phyloP scores from a whole-genome alignment of 805 yeast species.

The Nakazawaea molendinolei region DNA sequence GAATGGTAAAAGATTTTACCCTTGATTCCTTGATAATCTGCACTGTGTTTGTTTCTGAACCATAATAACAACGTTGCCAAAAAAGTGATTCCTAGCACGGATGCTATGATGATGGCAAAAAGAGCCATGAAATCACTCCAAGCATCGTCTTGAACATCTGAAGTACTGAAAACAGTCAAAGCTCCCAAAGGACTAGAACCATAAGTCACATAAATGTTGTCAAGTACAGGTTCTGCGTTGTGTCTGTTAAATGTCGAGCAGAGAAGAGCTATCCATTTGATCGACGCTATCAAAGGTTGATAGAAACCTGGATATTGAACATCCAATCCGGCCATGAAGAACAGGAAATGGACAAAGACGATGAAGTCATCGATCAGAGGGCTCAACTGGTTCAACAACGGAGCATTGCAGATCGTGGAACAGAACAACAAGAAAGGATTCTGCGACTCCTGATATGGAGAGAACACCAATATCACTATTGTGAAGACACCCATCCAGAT shows the following conservation, averaged over 20 bases:
- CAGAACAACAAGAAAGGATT: slow-evolving; percentile 46
- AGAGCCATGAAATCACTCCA: slow-evolving; percentile 41
- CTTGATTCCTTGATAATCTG: slow-evolving; percentile 13
- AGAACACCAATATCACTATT: slow-evolving; percentile 31
- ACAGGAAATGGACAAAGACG: slow-evolving; percentile 51
- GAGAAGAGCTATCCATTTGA: slow-evolving; percentile 53
- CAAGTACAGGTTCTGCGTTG: background rate
- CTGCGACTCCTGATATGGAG: slow-evolving; percentile 55
- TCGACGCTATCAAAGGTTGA: slow-evolving; percentile 43
- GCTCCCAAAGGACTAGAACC: slow-evolving; percentile 35
- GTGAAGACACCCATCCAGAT: slow-evolving; percentile 28
- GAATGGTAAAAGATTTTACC: slow-evolving; percentile 20
- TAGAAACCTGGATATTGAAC: slow-evolving; percentile 57
- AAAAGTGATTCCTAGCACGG: slow-evolving; percentile 16
- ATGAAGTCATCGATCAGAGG: slow-evolving; percentile 45
- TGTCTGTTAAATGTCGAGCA: slow-evolving; percentile 13
- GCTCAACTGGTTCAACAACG: slow-evolving; percentile 46
- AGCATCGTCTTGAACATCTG: slow-evolving; percentile 18
- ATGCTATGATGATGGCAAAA: slow-evolving; percentile 20
- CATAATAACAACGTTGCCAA: slow-evolving; percentile 10
- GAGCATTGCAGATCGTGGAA: slow-evolving; percentile 52
- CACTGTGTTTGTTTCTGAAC: slow-evolving; percentile 10
- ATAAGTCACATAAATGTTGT: slow-evolving; percentile 18
- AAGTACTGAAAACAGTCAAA: slow-evolving; percentile 26
- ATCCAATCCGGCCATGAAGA: slow-evolving; percentile 48